Base-by-base conservation (phyloP, 1,284 basidiomycete species). In the Malassezia globosa region DNA sequence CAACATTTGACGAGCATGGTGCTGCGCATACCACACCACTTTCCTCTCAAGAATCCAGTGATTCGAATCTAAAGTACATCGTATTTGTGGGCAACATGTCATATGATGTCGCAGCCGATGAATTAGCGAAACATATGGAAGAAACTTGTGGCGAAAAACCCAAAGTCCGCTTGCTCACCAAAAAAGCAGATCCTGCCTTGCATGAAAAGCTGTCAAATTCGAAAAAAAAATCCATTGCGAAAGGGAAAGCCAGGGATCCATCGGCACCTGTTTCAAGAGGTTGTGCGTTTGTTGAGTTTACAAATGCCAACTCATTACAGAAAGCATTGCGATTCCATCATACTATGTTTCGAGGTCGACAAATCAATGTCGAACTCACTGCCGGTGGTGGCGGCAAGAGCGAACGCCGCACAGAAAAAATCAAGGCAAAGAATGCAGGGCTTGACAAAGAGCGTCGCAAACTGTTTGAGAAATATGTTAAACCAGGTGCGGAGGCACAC, bases 81-180 rank as follows among this genome's bases (percentile, higher is more conserved):
- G 53, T 69, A 26, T 69, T 69, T 48, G 56, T 69, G 29, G 60
- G 68, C 29, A 71, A 71, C 59, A 71, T 71, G 68, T 54, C 68
- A 0, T 71, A 63, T 53, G 59, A 58, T 25, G 56, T 61, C 18
- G 68, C 66, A 8, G 19, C 58, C 2, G 58, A 59, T 7, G 37
- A 58, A 50, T 58, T 71, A 34, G 54, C 65, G 13, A 58, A 60
- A 25, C 68, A 71, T 35, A 61, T 71, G 24, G 54, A 46, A 6
- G 46, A 58, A 16, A 56, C 56, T 13, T 71, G 68, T 35, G 59
- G 60, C n/a, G 68, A 71, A 46, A 55, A 50, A 16, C 68, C 68
- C 11, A 36, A 51, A 2, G 68, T 71, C 19, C 61, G 68, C 7
- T 55, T 71, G 3, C 58, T 70, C 19, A 70, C 66, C 5, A 60